phyloP scores from a whole-genome alignment of 2,329 filamentous ascomycete species.

The Neofusicoccum cordaticola region DNA sequence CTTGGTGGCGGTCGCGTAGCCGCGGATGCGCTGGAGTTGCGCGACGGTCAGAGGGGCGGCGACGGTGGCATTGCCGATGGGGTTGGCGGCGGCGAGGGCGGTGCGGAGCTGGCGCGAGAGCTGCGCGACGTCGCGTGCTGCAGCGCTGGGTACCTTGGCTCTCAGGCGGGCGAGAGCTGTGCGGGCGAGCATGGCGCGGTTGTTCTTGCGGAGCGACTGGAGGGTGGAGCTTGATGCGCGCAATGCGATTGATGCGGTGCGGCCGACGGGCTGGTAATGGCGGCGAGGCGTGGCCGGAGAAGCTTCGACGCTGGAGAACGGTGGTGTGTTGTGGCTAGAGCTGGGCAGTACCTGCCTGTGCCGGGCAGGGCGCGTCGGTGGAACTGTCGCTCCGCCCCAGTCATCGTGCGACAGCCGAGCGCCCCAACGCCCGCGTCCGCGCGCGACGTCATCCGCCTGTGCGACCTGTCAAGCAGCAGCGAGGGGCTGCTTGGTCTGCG shows the following conservation, averaged over 20 bases:
- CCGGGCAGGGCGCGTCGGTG: not conserved
- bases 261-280: not conserved
- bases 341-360: not conserved
- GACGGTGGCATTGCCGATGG: conserved; percentile 26
- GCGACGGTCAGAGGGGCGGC: conserved; percentile 22
- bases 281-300: not conserved
- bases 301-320: not conserved
- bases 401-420: not conserved
- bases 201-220: too few species aligned
- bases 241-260: not conserved
- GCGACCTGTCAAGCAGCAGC: not conserved
- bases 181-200: conserved; percentile 32
- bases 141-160: conserved; percentile 32
- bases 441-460: conserved; percentile 1
- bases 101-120: conserved; percentile 31
- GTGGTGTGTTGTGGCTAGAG: conserved; percentile 1
- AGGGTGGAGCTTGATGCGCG: not conserved
- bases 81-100: conserved; percentile 22
- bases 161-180: conserved; percentile 36
- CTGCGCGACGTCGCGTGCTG: conserved; percentile 35
- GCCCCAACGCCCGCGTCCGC: not conserved
- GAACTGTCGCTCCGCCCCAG: not conserved
- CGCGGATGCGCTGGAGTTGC: conserved; percentile 27
- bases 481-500: not conserved
- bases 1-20: conserved; percentile 33